Evolutionary conservation across 495 filamentous ascomycete species (phyloP).

Genomic region (Podospora didyma): DNA sequence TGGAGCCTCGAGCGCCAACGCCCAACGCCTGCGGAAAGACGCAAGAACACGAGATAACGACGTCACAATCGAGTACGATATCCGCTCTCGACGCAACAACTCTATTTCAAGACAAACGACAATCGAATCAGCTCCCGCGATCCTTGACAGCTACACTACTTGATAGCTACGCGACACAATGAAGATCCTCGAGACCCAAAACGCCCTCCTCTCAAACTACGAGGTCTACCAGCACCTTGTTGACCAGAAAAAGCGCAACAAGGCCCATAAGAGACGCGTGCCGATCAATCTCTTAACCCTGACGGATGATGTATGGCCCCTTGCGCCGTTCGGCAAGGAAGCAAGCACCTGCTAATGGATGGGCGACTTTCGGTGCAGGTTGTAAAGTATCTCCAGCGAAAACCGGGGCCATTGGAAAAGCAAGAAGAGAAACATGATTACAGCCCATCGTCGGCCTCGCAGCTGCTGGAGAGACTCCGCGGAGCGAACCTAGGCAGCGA

Average conservation of each 20-base stretch:
- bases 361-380: constrained; percentile 21
- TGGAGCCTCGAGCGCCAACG: neutral
- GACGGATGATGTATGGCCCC: constrained; percentile 21
- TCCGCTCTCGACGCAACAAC: no score
- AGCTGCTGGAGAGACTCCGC: constrained; percentile 34
- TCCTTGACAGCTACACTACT: neutral
- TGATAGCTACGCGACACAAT: constrained; percentile 22
- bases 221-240: constrained; percentile 45
- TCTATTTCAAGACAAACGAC: no score
- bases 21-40: neutral
- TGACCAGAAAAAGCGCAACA: constrained; percentile 36
- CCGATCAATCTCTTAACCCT: constrained; percentile 36
- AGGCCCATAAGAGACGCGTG: constrained; percentile 33
- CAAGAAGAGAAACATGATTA: constrained; percentile 37
- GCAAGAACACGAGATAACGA: neutral
- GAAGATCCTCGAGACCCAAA: constrained; percentile 48
- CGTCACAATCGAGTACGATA: neutral
- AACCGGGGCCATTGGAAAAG: constrained; percentile 39
- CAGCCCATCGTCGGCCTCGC: constrained; percentile 24
- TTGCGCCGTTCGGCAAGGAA: neutral
- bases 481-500: constrained; percentile 28
- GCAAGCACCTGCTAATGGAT: neutral
- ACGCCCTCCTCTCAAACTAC: constrained; percentile 43
- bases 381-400: constrained; percentile 33
- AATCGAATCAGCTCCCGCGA: neutral